Evolutionary conservation across 1,284 basidiomycete genomes (phyloP), one percentile per base, ranked within the genome.

Genomic region (Ustilago xerochloae): DNA sequence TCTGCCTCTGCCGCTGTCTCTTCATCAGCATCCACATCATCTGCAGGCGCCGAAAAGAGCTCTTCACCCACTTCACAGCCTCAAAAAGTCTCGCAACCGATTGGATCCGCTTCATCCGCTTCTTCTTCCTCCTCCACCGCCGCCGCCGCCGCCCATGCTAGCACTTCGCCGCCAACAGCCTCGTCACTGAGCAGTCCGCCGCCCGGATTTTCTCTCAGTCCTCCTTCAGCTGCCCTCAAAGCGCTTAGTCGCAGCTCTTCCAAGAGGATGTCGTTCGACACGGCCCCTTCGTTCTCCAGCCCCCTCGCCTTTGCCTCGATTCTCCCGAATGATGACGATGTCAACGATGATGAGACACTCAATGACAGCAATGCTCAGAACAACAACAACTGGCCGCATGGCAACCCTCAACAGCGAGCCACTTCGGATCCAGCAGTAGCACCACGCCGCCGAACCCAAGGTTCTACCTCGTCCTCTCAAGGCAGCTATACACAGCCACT

Each of bases 211-310:
- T 58, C 69, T 32, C 53, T 69, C 59, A 64, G 65, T 45, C 69
- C 60, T 15, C 58, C 63, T 22, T 66, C 66, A 26, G 55, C 70
- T 15, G 60, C 63, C 12, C 48, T 66, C 63, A 73, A 73, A 30
- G 68, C 55, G 18, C 56, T 65, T 38, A 54, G 50, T 32, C 62
- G 61, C 20, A 53, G 45, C 56, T 69, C 74, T 20, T 61, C 69
- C 63, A 75, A 66, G 53, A 75, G 59, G n/a, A 75, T 75, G 72
- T 75, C 72, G 39, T 70, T 75, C 63, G 72, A 75, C 65, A 79
- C 53, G 18, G 63, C 76, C 15, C 81, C 81, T 2, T 82, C 80
- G 47, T 82, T 82, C 28, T 82, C 81, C 16, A 83, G 81, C 35
- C 81, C 81, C 28, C 76, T 83, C 38, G 81, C 81, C 8, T 74